These are phyloP conservation scores for Naumovozyma dairenensis DNA, from an alignment of 805 yeast species.

Conservation along the genomic window DNA sequence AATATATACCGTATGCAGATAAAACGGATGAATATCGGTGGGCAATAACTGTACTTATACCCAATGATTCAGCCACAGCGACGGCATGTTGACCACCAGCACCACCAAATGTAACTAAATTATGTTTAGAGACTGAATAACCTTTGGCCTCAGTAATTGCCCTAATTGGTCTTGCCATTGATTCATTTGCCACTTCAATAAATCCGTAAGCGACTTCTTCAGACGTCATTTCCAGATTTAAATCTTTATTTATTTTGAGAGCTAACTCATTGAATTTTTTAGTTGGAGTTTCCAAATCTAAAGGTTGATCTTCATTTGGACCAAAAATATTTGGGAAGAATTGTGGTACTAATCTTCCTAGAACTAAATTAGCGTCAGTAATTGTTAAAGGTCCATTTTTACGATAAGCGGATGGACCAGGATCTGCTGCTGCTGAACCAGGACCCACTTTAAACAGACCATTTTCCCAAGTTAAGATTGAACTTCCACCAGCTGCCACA, in stretches of 20 bases:
- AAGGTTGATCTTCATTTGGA: constrained; percentile 60
- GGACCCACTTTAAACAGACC: constrained; percentile 79
- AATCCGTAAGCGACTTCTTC: constrained; percentile 76
- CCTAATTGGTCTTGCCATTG: constrained; percentile 87
- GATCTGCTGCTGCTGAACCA: constrained; percentile 78
- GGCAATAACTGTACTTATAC: constrained; percentile 57
- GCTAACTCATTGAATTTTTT: constrained; percentile 47
- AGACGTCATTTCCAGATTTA: constrained; percentile 34
- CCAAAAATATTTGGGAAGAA: constrained; percentile 78
- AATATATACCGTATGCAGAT: constrained; percentile 80
- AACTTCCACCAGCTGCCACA: constrained; percentile 82
- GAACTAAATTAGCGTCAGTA: constrained; percentile 71
- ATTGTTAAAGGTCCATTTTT: constrained; percentile 79
- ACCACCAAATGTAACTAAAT: constrained; percentile 81
- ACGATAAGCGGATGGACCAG: constrained; percentile 82
- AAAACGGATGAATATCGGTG: constrained; percentile 77
- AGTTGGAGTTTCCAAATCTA: constrained; percentile 47
- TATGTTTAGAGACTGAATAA: constrained; percentile 51
- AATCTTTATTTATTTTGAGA: constrained; percentile 40
- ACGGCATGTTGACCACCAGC: constrained; percentile 91
- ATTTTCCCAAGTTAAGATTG: constrained; percentile 54
- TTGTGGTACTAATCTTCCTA: constrained; percentile 65
- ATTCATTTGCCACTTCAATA: constrained; percentile 71
- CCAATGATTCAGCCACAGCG: constrained; percentile 62
- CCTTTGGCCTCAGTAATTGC: constrained; percentile 82